Conservation (phyloP, 129 eudicot species). For the Saposhnikovia divaricata region DNA sequence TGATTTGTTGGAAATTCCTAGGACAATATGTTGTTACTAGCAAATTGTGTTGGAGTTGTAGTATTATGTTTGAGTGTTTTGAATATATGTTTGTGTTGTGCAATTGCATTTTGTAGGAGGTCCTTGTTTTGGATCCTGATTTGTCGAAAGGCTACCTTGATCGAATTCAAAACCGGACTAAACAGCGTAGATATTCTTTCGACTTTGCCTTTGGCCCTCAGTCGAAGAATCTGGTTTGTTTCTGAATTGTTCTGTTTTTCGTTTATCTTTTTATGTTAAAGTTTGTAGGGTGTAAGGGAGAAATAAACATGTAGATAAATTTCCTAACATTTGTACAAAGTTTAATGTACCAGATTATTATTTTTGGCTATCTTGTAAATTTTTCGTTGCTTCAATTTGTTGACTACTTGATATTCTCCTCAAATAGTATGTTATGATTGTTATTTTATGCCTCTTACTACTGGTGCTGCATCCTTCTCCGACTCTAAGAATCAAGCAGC, state of each 20-base stretch:
- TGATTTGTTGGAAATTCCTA: not conserved
- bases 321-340: not conserved
- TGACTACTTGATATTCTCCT: not conserved
- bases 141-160: constrained; percentile 84
- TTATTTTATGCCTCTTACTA: not conserved
- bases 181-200: constrained; percentile 69
- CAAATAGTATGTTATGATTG: not conserved
- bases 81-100: not conserved
- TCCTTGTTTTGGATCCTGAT: constrained; percentile 80
- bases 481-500: not conserved
- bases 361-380: not conserved
- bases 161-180: constrained; percentile 71
- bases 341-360: not conserved
- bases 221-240: constrained; percentile 57
- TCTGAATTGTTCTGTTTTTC: not conserved
- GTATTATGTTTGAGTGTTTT: not conserved
- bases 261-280: not conserved
- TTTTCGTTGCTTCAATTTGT: too few species aligned
- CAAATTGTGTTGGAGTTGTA: constrained; percentile 3
- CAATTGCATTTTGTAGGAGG: constrained; percentile 44
- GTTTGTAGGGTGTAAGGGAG: not conserved
- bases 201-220: constrained; percentile 77
- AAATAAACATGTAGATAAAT: not conserved
- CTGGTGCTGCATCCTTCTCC: not conserved
- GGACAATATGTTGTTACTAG: too few species aligned